A percentile compares a stretch with the other conserved stretches of the same genome.
phyloP scores from a whole-genome alignment of 306 rosid species.

The Castanopsis chinensis region DNA sequence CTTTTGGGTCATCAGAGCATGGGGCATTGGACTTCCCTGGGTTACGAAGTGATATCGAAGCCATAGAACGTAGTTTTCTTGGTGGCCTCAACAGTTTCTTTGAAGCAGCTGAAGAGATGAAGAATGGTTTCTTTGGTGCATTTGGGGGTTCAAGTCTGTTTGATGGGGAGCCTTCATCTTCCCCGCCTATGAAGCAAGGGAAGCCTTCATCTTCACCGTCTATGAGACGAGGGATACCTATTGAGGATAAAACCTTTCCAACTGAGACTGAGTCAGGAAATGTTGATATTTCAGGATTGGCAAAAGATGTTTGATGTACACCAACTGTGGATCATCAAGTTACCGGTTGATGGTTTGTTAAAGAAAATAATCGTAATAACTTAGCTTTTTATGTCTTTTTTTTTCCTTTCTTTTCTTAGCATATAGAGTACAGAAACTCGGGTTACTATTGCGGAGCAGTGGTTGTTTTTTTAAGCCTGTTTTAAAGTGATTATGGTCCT shows the following conservation, averaged over 20 bases:
- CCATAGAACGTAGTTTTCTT: conserved; percentile 49
- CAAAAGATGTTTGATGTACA: conserved; percentile 60
- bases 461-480: background rate
- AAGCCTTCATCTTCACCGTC: conserved; percentile 44
- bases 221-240: conserved; percentile 48
- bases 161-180: conserved; percentile 47
- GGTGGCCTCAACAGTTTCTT: conserved; percentile 57
- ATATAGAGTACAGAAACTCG: background rate
- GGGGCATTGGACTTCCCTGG: conserved; percentile 68
- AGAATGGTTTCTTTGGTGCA: conserved; percentile 47
- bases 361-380: background rate
- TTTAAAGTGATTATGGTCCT: background rate
- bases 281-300: conserved; percentile 55
- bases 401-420: background rate
- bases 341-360: background rate
- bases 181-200: conserved; percentile 45
- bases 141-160: conserved; percentile 41
- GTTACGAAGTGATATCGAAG: conserved; percentile 61
- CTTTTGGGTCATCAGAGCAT: conserved; percentile 40
- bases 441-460: background rate
- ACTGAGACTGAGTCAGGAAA: conserved; percentile 31
- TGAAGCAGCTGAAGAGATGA: conserved; percentile 76
- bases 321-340: background rate
- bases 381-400: background rate
- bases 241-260: conserved; percentile 42